A percentile compares a stretch with the other conserved stretches of the same genome.
Conservation (phyloP, 192 early-diverging fungal species). For the Mortierella antarctica region DNA sequence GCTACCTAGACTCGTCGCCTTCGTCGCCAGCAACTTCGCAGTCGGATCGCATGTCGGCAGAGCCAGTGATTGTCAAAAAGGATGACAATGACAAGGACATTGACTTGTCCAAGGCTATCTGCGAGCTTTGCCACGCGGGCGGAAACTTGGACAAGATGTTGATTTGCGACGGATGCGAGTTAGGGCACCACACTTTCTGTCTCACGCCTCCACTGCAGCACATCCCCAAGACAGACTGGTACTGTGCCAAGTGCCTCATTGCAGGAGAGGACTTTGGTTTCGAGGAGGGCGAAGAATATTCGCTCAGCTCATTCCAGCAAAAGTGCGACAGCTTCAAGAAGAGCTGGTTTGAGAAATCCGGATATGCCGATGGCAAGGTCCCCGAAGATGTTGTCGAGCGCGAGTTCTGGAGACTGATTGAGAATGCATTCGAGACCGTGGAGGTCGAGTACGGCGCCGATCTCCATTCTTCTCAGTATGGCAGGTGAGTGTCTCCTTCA, state of each 20-base stretch:
- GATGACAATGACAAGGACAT: conserved; percentile 2
- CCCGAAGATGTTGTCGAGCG: conserved; percentile 83
- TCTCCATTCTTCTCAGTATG: conserved; percentile 89
- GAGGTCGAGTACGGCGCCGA: conserved; percentile 98
- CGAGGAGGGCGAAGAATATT: conserved; percentile 87
- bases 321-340: conserved; percentile 87
- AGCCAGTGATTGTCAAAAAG: conserved; percentile 16
- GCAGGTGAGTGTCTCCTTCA: conserved; percentile 64
- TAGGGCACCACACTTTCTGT: conserved; percentile 80
- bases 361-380: conserved; percentile 39
- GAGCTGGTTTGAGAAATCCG: conserved; percentile 71
- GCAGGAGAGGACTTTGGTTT: conserved; percentile 93
- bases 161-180: conserved; percentile 85
- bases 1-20: conserved; percentile 20
- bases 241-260: conserved; percentile 83
- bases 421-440: conserved; percentile 86
- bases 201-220: conserved; percentile 63
- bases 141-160: conserved; percentile 70
- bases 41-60: conserved; percentile 24
- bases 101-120: conserved; percentile 59
- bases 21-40: conserved; percentile 37
- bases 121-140: conserved; percentile 53
- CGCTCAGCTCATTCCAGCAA: conserved; percentile 80
- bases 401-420: conserved; percentile 95
- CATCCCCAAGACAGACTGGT: conserved; percentile 81